A percentile compares a stretch with the other conserved stretches of the same genome.
These are phyloP conservation scores for Fomitopsis betulina DNA, from an alignment of 1,284 basidiomycete species.

Conservation along the genomic window DNA sequence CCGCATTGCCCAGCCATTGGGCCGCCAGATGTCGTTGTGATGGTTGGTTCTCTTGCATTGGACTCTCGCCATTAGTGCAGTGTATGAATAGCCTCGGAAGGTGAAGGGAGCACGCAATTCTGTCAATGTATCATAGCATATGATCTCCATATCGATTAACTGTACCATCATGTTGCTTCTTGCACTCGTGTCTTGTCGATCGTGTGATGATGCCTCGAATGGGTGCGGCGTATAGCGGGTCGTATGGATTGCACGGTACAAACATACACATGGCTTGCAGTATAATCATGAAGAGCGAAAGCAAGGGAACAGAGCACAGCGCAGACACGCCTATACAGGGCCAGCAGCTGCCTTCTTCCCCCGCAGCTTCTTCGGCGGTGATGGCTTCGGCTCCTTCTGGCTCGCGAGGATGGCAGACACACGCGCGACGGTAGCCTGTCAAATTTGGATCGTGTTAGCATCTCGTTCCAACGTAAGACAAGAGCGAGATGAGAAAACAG, in stretches of 20 bases:
- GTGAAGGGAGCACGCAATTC: neutral
- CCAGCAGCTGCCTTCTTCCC: conserved; percentile 47
- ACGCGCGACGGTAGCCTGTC: conserved; percentile 77
- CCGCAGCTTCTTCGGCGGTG: conserved; percentile 69
- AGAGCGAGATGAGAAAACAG: conserved; percentile 2
- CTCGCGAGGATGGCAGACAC: conserved; percentile 70
- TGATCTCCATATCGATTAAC: neutral
- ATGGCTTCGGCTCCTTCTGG: conserved; percentile 70
- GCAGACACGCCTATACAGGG: conserved; percentile 10
- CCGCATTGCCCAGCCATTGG: conserved; percentile 57
- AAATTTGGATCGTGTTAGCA: neutral
- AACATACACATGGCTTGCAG: conserved; percentile 15
- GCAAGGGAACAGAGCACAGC: conserved; percentile 17
- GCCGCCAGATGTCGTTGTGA: conserved; percentile 28
- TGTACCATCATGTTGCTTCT: neutral
- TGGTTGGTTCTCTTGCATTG: neutral
- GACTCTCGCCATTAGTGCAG: neutral
- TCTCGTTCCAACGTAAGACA: neutral
- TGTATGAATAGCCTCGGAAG: conserved; percentile 5
- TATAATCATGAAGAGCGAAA: conserved; percentile 15
- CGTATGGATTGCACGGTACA: conserved; percentile 19
- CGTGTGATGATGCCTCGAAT: neutral
- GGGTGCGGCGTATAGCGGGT: conserved; percentile 10
- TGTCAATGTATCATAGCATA: conserved; percentile 1
- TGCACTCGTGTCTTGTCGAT: neutral